phyloP scores from a whole-genome alignment of 352 stramenopile species.

The Globisporangium recalcitrans region DNA sequence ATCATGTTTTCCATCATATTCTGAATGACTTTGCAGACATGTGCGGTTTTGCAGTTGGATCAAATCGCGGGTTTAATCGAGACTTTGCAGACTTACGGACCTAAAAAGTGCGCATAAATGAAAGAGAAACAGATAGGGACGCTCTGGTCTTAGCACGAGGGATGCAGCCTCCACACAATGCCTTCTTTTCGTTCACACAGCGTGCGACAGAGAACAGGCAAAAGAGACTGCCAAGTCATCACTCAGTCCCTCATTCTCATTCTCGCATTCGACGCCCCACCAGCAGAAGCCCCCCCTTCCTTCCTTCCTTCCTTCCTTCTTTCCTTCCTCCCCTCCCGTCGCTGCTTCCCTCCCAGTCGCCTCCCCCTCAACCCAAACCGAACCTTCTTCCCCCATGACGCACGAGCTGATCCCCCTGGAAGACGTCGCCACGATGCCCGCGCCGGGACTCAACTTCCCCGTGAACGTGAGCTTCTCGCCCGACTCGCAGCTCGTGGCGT shows the following conservation, averaged over 20 bases:
- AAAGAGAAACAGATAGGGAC: too few species aligned
- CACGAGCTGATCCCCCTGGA: slow-evolving; percentile 67
- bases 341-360: neutral
- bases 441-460: slow-evolving; percentile 74
- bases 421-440: slow-evolving; percentile 85
- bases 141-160: too few species aligned
- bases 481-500: slow-evolving; percentile 77
- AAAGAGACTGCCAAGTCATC: neutral
- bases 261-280: slow-evolving; percentile 10
- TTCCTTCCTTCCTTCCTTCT: neutral
- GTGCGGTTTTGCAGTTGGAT: too few species aligned
- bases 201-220: neutral
- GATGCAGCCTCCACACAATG: too few species aligned
- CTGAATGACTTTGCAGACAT: too few species aligned
- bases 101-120: too few species aligned
- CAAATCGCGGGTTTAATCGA: too few species aligned
- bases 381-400: neutral
- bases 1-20: too few species aligned
- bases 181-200: slow-evolving; percentile 13
- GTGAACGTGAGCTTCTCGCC: slow-evolving; percentile 83
- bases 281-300: neutral
- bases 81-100: too few species aligned
- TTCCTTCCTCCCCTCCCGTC: neutral
- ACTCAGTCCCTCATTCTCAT: slow-evolving; percentile 2
- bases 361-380: neutral